Evolutionary conservation across 345 rosid species (phyloP), one percentile per base, ranked within the genome.

Genomic region (Eucalyptus dawsonii): DNA sequence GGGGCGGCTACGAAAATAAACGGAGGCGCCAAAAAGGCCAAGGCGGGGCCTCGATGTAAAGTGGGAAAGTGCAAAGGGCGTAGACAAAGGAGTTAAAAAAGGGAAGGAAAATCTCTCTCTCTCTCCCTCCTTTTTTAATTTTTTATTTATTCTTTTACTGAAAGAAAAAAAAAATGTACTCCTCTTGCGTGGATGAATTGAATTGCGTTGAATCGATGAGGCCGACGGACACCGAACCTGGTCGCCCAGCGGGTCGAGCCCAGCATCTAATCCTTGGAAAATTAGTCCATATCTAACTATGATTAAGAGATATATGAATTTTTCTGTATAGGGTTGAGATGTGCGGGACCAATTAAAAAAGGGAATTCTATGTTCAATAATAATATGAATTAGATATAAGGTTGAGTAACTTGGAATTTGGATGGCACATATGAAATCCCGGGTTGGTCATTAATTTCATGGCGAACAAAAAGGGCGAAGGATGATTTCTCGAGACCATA

Each of bases 191-290:
- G 47, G 1, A 6, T 21, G 83, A 37, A 37, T 37, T 19, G 47
- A 37, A 76, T 69, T 27, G 8, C 17, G 3, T 10, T 8, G 5
- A 21, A 6, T 19, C 5, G 3, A 37, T 44, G 45, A 5, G 83
- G 15, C 27, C 15, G 6, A 22, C 2, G 4, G 24, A 7, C 80
- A 31, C 44, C 21, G 1, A 21, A 17, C 81, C 5, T 2, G 3
- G 1, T 21, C 9, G 1, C 1, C 1, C 9, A 76, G 27, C 15
- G 2, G 3, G 29, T 76, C 16, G 9, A 6, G 15, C 47, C 47
- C 12, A 2, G 27, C 81, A 17, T 34, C 5, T 37, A 1, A 11
- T 72, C 27, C 8, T 2, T 19, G 22, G 24, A 16, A 67, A 67
- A 8, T 2, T 67, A 5, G 12, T 67, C 12, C 12, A 3, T 12